phyloP scores from a whole-genome alignment of 1,139 yeast genomes.

The Pichia sp. region DNA sequence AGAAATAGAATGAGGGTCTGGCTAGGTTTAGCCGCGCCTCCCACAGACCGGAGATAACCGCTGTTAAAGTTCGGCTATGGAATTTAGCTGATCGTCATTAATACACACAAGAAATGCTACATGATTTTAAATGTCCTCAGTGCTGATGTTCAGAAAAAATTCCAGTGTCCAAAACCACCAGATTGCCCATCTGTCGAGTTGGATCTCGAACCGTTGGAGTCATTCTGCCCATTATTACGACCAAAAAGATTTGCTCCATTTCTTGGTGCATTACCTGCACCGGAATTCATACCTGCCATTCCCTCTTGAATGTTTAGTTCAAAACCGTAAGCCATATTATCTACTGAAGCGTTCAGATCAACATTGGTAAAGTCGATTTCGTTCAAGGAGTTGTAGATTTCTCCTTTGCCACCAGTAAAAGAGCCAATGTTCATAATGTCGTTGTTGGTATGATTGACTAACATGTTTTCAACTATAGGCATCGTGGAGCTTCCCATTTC shows the following conservation, averaged over 20 bases:
- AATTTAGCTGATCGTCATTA: neutral
- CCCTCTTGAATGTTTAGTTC: slow-evolving; percentile 11
- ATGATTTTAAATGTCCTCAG: neutral
- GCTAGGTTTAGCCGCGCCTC: neutral
- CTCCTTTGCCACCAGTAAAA: slow-evolving; percentile 28
- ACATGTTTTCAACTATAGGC: neutral
- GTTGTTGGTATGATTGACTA: neutral
- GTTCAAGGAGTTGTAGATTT: slow-evolving; percentile 65
- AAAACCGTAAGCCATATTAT: slow-evolving; percentile 18
- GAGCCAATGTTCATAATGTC: slow-evolving; percentile 12
- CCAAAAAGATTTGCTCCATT: neutral
- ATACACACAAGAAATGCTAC: neutral
- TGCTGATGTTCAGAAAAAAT: neutral
- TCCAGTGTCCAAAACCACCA: slow-evolving; percentile 1
- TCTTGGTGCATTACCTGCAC: neutral
- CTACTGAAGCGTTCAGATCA: slow-evolving; percentile 29
- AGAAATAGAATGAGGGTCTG: neutral
- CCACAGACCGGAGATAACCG: neutral
- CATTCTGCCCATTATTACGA: neutral
- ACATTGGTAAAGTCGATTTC: slow-evolving; percentile 56
- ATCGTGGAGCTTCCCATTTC: neutral
- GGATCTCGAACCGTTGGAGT: neutral
- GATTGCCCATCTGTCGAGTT: neutral
- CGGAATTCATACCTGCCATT: neutral
- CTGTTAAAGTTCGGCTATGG: neutral